Conservation (phyloP, 345 rosid species). For the Pistacia integerrima region DNA sequence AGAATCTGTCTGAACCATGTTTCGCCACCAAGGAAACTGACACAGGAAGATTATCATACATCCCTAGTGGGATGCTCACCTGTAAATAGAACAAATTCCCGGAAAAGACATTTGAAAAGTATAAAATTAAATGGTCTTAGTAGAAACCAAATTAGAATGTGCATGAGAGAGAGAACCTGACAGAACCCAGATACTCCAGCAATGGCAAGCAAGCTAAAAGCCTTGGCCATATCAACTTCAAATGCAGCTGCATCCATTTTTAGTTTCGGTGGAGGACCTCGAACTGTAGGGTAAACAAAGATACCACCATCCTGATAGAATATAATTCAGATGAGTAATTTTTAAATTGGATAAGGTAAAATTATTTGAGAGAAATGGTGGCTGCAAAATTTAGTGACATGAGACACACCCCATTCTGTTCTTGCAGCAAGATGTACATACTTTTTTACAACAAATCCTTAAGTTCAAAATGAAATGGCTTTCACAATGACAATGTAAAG, state of each 20-base stretch:
- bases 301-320: conserved; percentile 56
- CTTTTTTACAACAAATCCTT: not conserved
- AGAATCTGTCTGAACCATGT: conserved; percentile 76
- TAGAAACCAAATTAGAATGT: not conserved
- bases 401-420: not conserved
- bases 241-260: conserved; percentile 51
- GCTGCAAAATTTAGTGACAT: not conserved
- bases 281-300: conserved; percentile 79
- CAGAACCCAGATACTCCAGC: conserved; percentile 88
- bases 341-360: not conserved
- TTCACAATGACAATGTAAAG: not conserved
- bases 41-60: conserved; percentile 56
- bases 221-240: conserved; percentile 53
- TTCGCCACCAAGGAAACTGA: conserved; percentile 68
- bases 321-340: not conserved
- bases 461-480: not conserved
- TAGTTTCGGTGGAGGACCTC: conserved; percentile 80
- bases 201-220: conserved; percentile 73
- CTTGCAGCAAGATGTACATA: not conserved
- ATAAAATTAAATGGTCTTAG: not conserved
- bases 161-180: conserved; percentile 48
- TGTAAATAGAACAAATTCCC: conserved; percentile 22
- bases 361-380: not conserved
- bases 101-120: not conserved
- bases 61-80: conserved; percentile 77